phyloP scores from a whole-genome alignment of 805 yeast species.

The Saturnispora hagleri region DNA sequence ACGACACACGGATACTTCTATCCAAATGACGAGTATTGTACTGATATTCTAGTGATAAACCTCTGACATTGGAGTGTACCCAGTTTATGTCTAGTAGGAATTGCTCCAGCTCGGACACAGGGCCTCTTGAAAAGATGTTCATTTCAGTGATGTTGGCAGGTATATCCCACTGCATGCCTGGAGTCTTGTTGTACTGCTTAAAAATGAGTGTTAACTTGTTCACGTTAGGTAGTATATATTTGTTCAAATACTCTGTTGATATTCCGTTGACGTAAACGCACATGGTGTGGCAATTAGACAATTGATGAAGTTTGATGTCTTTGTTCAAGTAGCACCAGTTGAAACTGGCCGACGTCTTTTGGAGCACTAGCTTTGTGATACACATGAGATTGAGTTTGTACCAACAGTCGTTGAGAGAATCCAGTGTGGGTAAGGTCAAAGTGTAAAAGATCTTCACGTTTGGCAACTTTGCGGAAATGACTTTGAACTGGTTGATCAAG shows the following conservation, averaged over 20 bases:
- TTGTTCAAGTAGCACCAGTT: slow-evolving; percentile 3
- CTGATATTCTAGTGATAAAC: slow-evolving; percentile 6
- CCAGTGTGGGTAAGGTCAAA: slow-evolving; percentile 5
- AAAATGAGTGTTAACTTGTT: slow-evolving; percentile 5
- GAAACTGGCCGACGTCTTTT: slow-evolving; percentile 4
- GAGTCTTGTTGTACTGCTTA: slow-evolving; percentile 5
- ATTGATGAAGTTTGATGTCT: background rate
- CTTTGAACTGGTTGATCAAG: background rate
- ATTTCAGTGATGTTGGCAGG: slow-evolving; percentile 1
- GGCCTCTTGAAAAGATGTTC: slow-evolving; percentile 6
- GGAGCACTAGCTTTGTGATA: slow-evolving; percentile 3
- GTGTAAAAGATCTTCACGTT: slow-evolving; percentile 3
- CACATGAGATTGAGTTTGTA: background rate
- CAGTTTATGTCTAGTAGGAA: slow-evolving; percentile 4
- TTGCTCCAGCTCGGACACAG: slow-evolving; percentile 4
- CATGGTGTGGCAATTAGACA: background rate
- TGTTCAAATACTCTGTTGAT: slow-evolving; percentile 6
- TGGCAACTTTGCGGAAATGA: background rate
- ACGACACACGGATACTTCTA: background rate
- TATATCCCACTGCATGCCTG: background rate
- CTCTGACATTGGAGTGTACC: slow-evolving; percentile 6
- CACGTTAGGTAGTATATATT: slow-evolving; percentile 3
- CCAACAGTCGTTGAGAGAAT: slow-evolving; percentile 4
- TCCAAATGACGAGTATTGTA: slow-evolving; percentile 5
- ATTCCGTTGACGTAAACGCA: slow-evolving; percentile 7